These are phyloP conservation scores for Berberis vulgaris DNA, from an alignment of 164 flowering plant species.

Conservation along the genomic window DNA sequence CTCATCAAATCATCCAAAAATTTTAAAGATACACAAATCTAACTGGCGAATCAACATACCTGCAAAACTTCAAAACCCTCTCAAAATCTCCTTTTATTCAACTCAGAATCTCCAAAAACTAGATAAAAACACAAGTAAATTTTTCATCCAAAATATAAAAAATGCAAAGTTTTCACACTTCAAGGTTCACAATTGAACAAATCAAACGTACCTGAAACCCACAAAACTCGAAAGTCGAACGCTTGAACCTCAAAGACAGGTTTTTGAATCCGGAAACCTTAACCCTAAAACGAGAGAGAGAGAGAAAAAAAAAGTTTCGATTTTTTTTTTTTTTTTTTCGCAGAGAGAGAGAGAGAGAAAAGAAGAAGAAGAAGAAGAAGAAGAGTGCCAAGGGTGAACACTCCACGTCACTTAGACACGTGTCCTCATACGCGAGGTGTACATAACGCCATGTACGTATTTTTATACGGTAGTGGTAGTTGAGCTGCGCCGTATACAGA, in stretches of 20 bases:
- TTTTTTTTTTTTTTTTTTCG: too few species aligned
- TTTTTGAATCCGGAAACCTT: too few species aligned
- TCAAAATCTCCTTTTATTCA: too few species aligned
- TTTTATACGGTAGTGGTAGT: neutral
- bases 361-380: neutral
- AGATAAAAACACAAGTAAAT: too few species aligned
- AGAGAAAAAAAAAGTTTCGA: neutral
- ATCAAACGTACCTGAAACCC: neutral
- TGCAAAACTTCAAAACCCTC: neutral
- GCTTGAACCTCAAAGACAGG: neutral
- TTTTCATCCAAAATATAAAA: too few species aligned
- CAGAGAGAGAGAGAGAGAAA: neutral
- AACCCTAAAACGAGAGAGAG: neutral
- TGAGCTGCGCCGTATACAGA: neutral
- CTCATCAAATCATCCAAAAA: too few species aligned
- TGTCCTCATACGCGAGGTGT: neutral
- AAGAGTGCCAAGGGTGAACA: neutral
- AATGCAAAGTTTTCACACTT: too few species aligned
- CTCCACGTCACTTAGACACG: neutral
- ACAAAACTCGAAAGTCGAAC: neutral
- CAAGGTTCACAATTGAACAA: neutral
- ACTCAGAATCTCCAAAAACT: neutral
- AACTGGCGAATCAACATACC: neutral
- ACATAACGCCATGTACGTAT: neutral
- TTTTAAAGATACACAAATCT: neutral